Base-by-base conservation (phyloP, 176 grass and related monocot species). In the Paspalum notatum region DNA sequence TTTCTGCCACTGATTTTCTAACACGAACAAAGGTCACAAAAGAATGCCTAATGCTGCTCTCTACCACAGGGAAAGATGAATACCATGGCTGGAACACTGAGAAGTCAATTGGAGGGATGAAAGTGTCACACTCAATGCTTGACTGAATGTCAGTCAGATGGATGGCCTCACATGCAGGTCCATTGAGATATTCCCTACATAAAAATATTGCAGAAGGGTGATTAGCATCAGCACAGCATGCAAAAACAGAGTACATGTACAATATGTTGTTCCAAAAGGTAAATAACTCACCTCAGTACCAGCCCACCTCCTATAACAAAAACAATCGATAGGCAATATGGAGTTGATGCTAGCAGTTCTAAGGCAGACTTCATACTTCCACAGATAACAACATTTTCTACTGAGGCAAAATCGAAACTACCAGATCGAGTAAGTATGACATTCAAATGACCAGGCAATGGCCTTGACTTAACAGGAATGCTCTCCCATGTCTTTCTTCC, bases 401-500 rank as follows among this genome's bases (percentile, higher is more conserved):
- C 72, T 38, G 87, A 86, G 47, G 86, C 89, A 77, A 93, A 91
- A 78, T 90, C 89, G 58, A 93, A 97, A 86, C 83, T 93, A 63
- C 77, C 89, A 48, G 94, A 97, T 20, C 89, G 84, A 77, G 89
- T 97, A 58, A 97, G 76, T 76, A 97, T 86, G 20, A 93, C 82
- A 80, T 97, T 93, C 84, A 93, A 88, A 66, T 86, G 89, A 75
- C 94, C 94, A 73, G 86, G 74, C 68, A 97, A 80, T 58, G 94
- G 91, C 75, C 94, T 89, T 64, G 62, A 78, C 25, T 68, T 68
- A 66, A 82, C 61, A 22, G 94, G 91, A 81, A 97, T 86, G 68
- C 89, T 90, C 74, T 97, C 94, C 94, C 91, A 93, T 76, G 94
- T 91, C 85, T 90, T 93, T 78, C 94, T 93, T 41, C 94, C 91